phyloP scores from a whole-genome alignment of 78 protist species.

The Dictyostelium firmibasis region DNA sequence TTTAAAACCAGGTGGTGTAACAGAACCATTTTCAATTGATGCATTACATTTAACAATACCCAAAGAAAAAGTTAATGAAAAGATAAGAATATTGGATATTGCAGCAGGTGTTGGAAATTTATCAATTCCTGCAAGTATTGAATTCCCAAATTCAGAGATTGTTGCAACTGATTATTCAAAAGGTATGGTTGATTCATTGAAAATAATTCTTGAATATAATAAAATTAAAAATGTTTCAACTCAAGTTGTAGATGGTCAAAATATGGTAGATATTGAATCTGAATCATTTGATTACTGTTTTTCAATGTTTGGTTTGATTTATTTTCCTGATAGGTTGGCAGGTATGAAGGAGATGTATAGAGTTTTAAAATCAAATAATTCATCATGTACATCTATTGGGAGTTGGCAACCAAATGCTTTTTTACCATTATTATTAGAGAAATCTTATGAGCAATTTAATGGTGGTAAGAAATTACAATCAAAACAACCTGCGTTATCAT shows the following conservation, averaged over 20 bases:
- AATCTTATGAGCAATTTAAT: background rate
- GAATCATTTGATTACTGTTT: slow-evolving; percentile 17
- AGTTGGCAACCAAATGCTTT: background rate
- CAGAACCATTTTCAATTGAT: background rate
- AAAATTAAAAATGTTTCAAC: background rate
- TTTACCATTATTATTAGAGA: background rate
- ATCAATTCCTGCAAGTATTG: background rate
- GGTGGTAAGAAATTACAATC: background rate
- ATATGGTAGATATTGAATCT: background rate
- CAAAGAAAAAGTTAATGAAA: background rate
- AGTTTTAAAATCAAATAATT: slow-evolving; percentile 1
- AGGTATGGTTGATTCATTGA: background rate
- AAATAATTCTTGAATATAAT: background rate
- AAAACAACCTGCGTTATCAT: background rate
- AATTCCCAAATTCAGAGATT: background rate
- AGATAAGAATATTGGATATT: slow-evolving; percentile 17
- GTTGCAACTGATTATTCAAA: slow-evolving; percentile 39
- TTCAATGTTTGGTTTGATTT: slow-evolving; percentile 42
- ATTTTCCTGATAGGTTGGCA: background rate
- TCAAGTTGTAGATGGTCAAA: background rate
- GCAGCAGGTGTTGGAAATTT: slow-evolving; percentile 56
- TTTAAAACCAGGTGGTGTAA: background rate
- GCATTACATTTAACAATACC: slow-evolving; percentile 1
- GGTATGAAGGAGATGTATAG: slow-evolving; percentile 26
- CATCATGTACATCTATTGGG: background rate